Base-by-base conservation (phyloP, 352 stramenopile genomes). In the Phytophthora vignae region DNA sequence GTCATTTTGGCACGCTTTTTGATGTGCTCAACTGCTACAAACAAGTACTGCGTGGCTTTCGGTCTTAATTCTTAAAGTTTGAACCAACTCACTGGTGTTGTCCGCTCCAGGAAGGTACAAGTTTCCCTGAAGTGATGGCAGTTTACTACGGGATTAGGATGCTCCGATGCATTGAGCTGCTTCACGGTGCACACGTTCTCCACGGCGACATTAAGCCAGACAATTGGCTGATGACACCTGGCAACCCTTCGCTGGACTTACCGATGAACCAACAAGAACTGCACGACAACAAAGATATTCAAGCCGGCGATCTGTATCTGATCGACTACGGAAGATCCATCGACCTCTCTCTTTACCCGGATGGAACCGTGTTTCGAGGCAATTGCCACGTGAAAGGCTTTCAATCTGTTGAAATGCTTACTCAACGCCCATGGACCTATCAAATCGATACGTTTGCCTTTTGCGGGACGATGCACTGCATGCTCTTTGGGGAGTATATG, bases 391-490 rank as follows among this genome's bases (percentile, higher is more conserved):
- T 85, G 4, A 93, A 94, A 78, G 89, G 86, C 6, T 97, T 97
- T 54, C 85, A 96, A 73, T 92, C 79, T 25, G 74, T 94, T 25
- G 90, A 97, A 69, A 97, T 97, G 90, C 68, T 94, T 22, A 90
- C 82, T 3, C 79, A 82, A 6, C 74, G 68, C 14, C 86, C 86
- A 21, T 97, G 90, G 90, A 94, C 82, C 21, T 74, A 88, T 11
- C 90, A 97, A 76, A 93, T 97, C 55, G 90, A 97, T 62, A 87
- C 88, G 15, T 97, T 97, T 58, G 90, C 89, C 4, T 78, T 97
- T 36, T 89, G 82, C 38, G 87, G 74, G 6, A 95, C 87, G 2
- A 65, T 87, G 8, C 83, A 97, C 56, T 95, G 88, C 67, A 85
- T 97, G 81, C 78, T 97, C 2, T 96, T 94, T 44, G 89, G 89